Evolutionary conservation across 192 early-diverging fungal genomes (phyloP).

Genomic region (Spinellus fusiger): DNA sequence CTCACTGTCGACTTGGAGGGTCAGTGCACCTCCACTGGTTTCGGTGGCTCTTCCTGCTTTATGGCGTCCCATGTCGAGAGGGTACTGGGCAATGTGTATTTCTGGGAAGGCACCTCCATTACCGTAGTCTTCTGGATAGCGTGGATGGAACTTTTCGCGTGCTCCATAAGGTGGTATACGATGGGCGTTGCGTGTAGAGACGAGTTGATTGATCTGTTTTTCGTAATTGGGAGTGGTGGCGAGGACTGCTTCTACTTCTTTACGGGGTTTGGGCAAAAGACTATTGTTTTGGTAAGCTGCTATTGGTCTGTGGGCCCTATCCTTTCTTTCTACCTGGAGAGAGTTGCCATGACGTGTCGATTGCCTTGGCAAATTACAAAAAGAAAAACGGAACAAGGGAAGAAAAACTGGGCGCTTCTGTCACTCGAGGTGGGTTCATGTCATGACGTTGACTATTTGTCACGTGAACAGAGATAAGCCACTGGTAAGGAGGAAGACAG

Average conservation of each 20-base stretch:
- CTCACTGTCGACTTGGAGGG: constrained; percentile 83
- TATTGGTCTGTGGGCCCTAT: not conserved
- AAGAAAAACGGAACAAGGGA: too few relatives aligned
- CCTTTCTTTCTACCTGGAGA: not conserved
- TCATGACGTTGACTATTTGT: too few relatives aligned
- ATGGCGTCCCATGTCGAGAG: constrained; percentile 88
- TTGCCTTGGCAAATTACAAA: too few relatives aligned
- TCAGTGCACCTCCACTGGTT: constrained; percentile 56
- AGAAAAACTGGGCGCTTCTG: too few relatives aligned
- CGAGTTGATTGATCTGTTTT: constrained; percentile 30
- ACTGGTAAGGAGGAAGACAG: too few relatives aligned
- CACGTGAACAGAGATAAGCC: too few relatives aligned
- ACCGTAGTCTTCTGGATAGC: constrained; percentile 80
- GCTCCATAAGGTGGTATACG: constrained; percentile 71
- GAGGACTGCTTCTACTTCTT: constrained; percentile 16
- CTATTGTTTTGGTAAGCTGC: constrained; percentile 5
- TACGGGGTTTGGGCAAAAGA: constrained; percentile 36
- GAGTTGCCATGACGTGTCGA: not conserved
- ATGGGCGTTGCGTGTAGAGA: constrained; percentile 9
- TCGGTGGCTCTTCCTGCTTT: constrained; percentile 37
- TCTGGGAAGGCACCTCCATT: constrained; percentile 98
- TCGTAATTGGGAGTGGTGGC: constrained; percentile 20
- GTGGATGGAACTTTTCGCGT: constrained; percentile 74
- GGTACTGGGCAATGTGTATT: constrained; percentile 87
- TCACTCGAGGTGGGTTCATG: too few relatives aligned